phyloP scores from a whole-genome alignment of 2,329 filamentous ascomycete species.

The Coniosporium tulheliwenetii region DNA sequence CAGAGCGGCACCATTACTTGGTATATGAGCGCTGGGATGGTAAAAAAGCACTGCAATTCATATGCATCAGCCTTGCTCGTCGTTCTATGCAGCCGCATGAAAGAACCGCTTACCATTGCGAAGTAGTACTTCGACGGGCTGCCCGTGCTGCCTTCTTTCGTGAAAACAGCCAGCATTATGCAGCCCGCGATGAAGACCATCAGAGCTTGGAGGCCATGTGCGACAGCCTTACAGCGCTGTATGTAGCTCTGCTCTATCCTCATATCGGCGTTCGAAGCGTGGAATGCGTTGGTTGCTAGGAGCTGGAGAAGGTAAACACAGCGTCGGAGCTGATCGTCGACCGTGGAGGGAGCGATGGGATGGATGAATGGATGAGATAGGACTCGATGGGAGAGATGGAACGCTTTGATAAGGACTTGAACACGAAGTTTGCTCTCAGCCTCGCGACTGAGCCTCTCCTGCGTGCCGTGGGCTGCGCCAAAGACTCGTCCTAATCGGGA shows the following conservation, averaged over 20 bases:
- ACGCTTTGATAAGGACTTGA: too few species aligned
- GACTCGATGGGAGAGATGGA: too few species aligned
- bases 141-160: slow-evolving; percentile 36
- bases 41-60: slow-evolving; percentile 38
- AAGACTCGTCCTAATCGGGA: too few species aligned
- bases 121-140: slow-evolving; percentile 41
- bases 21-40: slow-evolving; percentile 42
- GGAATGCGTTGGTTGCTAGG: too few species aligned
- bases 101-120: slow-evolving; percentile 35
- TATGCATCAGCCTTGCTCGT: not conserved
- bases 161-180: slow-evolving; percentile 42
- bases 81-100: slow-evolving; percentile 1
- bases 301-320: too few species aligned
- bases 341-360: too few species aligned
- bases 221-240: slow-evolving; percentile 38
- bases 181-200: slow-evolving; percentile 43
- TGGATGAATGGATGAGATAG: too few species aligned
- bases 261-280: slow-evolving; percentile 13
- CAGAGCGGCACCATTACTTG: slow-evolving; percentile 45
- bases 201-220: slow-evolving; percentile 38
- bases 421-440: too few species aligned
- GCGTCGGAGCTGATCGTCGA: too few species aligned
- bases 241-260: slow-evolving; percentile 28
- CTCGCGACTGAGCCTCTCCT: too few species aligned
- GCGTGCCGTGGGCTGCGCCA: too few species aligned